Evolutionary conservation across 1,139 yeast species (phyloP), one percentile per base, ranked within the genome.

Genomic region (Saccharomyces pastorianus): DNA sequence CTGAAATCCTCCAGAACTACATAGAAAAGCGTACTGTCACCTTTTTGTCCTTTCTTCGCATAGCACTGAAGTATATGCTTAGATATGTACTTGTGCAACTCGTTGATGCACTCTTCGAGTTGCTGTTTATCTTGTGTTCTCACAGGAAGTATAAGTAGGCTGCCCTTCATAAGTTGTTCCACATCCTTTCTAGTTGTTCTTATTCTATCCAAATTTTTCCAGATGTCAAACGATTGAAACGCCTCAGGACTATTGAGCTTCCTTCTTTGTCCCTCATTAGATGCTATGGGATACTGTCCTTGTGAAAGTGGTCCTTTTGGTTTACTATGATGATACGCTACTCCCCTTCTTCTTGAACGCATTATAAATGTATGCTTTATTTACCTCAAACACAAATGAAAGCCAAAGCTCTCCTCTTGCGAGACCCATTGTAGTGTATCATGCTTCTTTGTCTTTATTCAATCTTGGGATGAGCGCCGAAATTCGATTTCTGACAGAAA

Each of bases 151-250:
- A 66, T 51, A 48, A 61, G 62, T 17, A 65, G 13, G 29, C 46
- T 49, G 49, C 69, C 62, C 41, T 59, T 56, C 47, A 56, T 57
- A 9, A 64, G 56, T 1, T 50, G 34, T 23, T 58, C 63, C 2
- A 63, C 55, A 29, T 53, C 34, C 14, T 51, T 41, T 38, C 55
- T 46, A 5, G 28, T 51, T n/a, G 57, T 54, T 32, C 63, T 60
- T 50, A 65, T 54, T 46, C 55, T 56, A 42, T 63, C 64, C 32
- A 65, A 48, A 31, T 53, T 62, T 48, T 58, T 56, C 67, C 67
- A 63, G 8, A 65, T 54, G 48, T 61, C 65, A 47, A 62, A 66
- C 1, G 59, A 52, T 46, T 60, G 63, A 46, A 52, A 55, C 14
- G 13, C 25, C 2, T 54, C 58, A 14, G 44, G 44, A 38, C 6